Evolutionary conservation across 2,329 filamentous ascomycete genomes (phyloP), one percentile per base, ranked within the genome.

Genomic region (Tolypocladium amazonense): DNA sequence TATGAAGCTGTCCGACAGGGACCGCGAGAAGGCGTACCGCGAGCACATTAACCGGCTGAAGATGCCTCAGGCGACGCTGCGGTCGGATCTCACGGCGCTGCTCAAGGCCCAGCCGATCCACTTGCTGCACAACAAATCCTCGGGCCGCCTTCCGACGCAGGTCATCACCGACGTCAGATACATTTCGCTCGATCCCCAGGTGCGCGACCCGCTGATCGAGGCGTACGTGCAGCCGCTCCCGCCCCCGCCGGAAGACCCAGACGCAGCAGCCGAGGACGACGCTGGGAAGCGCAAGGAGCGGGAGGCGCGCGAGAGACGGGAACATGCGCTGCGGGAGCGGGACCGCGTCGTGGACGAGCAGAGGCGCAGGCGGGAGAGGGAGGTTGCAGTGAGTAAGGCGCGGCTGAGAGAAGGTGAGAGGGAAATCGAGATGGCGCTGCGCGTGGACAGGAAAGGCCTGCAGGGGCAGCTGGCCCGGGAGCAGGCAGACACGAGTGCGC

Each of bases 11-110:
- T 76, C 79, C 39, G 90, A 93, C 68, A 90, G 88, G 71, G 90
- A 93, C 58, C 82, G 88, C 39, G 90, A 95, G 70, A 92, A 88
- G 73, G 78, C 84, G 58, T 95, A 93, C 70, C 82, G 90, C 59
- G 90, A 94, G 60, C 85, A 90, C 67, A 79, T 91, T 64, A 81
- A 76, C 62, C 79, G 87, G 9, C 73, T 92, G 23, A 86, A 89
- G 69, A 77, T 89, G 66, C 80, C 88, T 0, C 81, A 82, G 57
- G 77, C 84, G 0, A 83, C 83, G 5, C 81, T 88, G 37, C 92
- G 89, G 69, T 79, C 85, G 4, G 89, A 93, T 65, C 77, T 94
- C 6, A 81, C 81, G 14, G 77, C 79, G 5, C 74, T 93, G 9
- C 77, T 94, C 18, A 86, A 84, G 64, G 76, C 80, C 7, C 77